A percentile compares a stretch with the other conserved stretches of the same genome.
Conservation (phyloP, 2,329 filamentous ascomycete genomes). For the Huntiella bhutanensis region DNA sequence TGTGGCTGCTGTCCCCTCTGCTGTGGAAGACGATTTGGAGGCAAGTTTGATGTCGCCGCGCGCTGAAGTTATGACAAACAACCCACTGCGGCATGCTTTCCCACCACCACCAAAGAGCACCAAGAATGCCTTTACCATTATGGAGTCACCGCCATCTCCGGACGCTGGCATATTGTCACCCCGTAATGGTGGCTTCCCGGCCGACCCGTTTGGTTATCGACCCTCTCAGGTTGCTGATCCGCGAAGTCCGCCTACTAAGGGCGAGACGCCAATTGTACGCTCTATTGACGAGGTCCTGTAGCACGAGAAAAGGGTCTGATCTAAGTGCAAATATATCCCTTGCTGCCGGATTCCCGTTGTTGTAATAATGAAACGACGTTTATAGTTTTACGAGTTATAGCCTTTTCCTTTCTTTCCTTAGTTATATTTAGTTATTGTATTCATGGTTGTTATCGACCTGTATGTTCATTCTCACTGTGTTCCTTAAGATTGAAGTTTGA, state of each 20-base stretch:
- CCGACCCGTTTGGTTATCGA: slow-evolving; percentile 29
- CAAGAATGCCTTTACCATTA: slow-evolving; percentile 30
- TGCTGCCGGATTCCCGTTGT: background rate
- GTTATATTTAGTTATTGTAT: background rate
- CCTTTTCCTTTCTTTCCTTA: background rate
- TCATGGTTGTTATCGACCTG: background rate
- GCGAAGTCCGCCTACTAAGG: slow-evolving; percentile 54
- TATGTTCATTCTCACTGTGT: background rate
- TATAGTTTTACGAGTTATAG: background rate
- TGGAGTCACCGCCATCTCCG: slow-evolving; percentile 33
- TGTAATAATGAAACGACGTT: slow-evolving; percentile 5
- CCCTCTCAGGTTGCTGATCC: slow-evolving; percentile 41
- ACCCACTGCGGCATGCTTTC: slow-evolving; percentile 33
- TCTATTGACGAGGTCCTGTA: slow-evolving; percentile 64
- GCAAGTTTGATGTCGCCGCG: slow-evolving; percentile 51
- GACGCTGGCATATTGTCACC: slow-evolving; percentile 35
- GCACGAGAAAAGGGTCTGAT: slow-evolving; percentile 11
- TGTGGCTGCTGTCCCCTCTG: slow-evolving; percentile 18
- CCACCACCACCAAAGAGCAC: background rate
- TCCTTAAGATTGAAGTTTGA: background rate
- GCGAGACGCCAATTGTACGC: slow-evolving; percentile 54
- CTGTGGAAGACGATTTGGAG: slow-evolving; percentile 13
- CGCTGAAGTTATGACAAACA: slow-evolving; percentile 52
- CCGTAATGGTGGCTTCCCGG: slow-evolving; percentile 31
- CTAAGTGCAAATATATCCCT: no score